A percentile compares a stretch with the other conserved stretches of the same genome.
phyloP scores from a whole-genome alignment of 2,329 filamentous ascomycete genomes.

The Pseudocercospora eumusae region DNA sequence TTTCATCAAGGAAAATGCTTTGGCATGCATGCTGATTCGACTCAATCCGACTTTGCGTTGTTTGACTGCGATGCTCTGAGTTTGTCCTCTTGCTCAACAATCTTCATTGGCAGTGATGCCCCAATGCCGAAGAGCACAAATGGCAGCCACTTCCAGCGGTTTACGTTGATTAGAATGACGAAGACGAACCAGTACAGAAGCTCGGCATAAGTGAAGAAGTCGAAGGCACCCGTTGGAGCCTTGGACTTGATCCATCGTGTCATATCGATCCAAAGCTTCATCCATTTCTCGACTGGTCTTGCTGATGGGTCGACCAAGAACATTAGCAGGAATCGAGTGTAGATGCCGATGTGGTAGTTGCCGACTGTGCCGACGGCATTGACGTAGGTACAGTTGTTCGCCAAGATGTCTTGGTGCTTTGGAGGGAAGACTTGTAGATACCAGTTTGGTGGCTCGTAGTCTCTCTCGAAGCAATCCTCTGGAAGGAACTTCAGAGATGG shows the following conservation, averaged over 20 bases:
- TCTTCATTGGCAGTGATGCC: constrained; percentile 61
- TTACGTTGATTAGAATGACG: constrained; percentile 76
- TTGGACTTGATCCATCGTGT: constrained; percentile 69
- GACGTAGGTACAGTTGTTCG: constrained; percentile 82
- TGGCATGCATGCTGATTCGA: neutral
- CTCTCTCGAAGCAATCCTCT: constrained; percentile 68
- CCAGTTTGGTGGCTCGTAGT: constrained; percentile 81
- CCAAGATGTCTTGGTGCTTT: constrained; percentile 68
- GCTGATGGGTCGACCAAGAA: constrained; percentile 78
- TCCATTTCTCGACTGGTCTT: constrained; percentile 69
- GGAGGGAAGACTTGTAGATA: constrained; percentile 86
- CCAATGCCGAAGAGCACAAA: constrained; percentile 82
- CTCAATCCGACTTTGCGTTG: neutral
- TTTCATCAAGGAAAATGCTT: neutral
- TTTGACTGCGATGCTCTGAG: constrained; percentile 49
- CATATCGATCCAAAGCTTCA: constrained; percentile 86
- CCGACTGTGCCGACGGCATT: constrained; percentile 79
- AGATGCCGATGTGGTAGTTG: constrained; percentile 88
- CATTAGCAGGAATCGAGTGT: constrained; percentile 83
- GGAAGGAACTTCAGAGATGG: constrained; percentile 75
- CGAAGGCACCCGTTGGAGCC: constrained; percentile 74
- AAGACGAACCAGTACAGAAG: constrained; percentile 84
- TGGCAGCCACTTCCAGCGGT: constrained; percentile 79
- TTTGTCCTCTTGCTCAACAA: constrained; percentile 67
- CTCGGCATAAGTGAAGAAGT: constrained; percentile 88